Base-by-base conservation (phyloP, 2,329 filamentous ascomycete genomes). In the Fusarium circinatum region DNA sequence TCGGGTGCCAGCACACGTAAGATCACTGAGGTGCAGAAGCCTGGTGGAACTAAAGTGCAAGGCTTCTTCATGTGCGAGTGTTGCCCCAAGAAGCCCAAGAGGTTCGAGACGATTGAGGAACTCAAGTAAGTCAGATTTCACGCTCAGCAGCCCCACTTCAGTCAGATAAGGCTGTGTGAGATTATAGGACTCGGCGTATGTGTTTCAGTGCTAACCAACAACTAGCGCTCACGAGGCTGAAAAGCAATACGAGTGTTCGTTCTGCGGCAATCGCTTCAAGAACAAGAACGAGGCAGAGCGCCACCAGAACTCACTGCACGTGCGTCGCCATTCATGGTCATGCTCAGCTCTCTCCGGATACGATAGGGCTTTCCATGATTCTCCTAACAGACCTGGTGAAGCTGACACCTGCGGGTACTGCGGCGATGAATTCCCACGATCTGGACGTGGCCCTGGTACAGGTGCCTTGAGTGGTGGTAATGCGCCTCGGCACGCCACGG, bases 281-380 rank as follows among this genome's bases (percentile, higher is more conserved):
- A 98, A 98, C 85, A 98, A 98, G 84, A 98, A 98, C 78, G 96
- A 98, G 84, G 95, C 95, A 6, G 96, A 98, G 82, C 91, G 96
- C 38, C 96, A 98, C 81, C 95, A 98, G 79, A 98, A 98, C 79
- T 98, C 95, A 20, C 89, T 98, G 17, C 96, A 98, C 82, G 89
- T 98, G 14, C 91, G 96, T 39, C 92, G 93, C 30, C 95, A 98
- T 84, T 98, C 95, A 55, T 99, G 96, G 96, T 98, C 96, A 17
- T 99, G 96, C 82, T 95, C 95, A 38, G 94, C 95, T 2, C 89
- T 99, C 32, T 90, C 90, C 17, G 88, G 90, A 68, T 94, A 90
- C 78, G 90, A 94, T 78, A 91, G 93, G 22, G 96, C 94, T 5
- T 99, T 98, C 81, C 95, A 98, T 81, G 89, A 93, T 57, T 96